phyloP scores from a whole-genome alignment of 2,329 filamentous ascomycete genomes.

The Aspergillus glaucus region DNA sequence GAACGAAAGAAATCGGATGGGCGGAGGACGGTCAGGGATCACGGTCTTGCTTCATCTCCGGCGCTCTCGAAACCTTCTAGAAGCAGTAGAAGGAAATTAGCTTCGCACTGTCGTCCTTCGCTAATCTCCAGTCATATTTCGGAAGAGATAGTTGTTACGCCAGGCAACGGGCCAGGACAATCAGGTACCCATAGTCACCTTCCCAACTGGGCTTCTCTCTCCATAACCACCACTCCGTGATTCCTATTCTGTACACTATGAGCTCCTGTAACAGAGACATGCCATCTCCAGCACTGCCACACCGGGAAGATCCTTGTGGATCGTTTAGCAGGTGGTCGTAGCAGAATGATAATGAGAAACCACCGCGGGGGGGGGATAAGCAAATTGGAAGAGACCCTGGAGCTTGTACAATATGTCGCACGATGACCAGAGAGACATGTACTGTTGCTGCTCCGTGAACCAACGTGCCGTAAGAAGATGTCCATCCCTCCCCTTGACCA shows the following conservation, averaged over 20 bases:
- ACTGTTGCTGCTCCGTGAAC: background rate
- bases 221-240: background rate
- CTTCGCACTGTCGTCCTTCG: slow-evolving; percentile 20
- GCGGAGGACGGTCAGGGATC: background rate
- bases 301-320: background rate
- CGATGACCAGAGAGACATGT: slow-evolving; percentile 4
- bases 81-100: slow-evolving; percentile 26
- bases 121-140: slow-evolving; percentile 17
- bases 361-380: background rate
- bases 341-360: background rate
- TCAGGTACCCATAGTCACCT: slow-evolving; percentile 1
- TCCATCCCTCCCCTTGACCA: background rate
- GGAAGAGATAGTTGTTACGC: slow-evolving; percentile 15
- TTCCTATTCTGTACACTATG: too few species aligned
- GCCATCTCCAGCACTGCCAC: slow-evolving; percentile 1
- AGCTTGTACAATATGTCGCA: slow-evolving; percentile 7
- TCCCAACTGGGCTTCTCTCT: background rate
- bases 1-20: background rate
- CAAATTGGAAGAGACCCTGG: slow-evolving; percentile 1
- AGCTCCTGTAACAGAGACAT: background rate
- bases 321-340: background rate
- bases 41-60: background rate
- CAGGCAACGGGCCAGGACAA: slow-evolving; percentile 4
- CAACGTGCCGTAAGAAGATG: background rate
- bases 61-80: background rate